These are phyloP conservation scores for Cokeromyces recurvatus DNA, from an alignment of 371 early-diverging fungal genomes.

Conservation along the genomic window DNA sequence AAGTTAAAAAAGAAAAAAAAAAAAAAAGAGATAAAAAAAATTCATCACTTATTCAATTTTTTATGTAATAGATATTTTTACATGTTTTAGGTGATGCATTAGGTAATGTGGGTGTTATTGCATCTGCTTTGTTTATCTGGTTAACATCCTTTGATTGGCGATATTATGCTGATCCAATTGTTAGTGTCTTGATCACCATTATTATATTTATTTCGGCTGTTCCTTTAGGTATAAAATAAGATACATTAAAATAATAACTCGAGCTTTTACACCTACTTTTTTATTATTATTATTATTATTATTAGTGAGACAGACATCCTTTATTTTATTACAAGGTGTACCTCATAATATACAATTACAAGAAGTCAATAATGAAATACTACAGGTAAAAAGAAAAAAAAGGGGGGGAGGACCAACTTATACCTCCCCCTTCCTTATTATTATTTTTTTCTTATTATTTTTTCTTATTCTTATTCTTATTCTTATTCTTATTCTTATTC, in stretches of 20 bases:
- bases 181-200: conserved; percentile 35
- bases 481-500: too few species aligned
- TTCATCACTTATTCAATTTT: too few species aligned
- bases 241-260: too few species aligned
- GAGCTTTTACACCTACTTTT: too few species aligned
- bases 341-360: conserved; percentile 68
- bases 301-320: conserved; percentile 72
- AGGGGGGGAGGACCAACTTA: too few species aligned
- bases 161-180: conserved; percentile 75
- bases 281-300: background rate
- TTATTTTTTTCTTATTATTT: too few species aligned
- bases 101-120: conserved; percentile 90
- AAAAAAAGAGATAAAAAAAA: too few species aligned
- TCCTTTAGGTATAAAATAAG: conserved; percentile 28
- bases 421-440: too few species aligned
- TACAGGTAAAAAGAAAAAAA: conserved; percentile 27
- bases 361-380: conserved; percentile 56
- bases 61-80: conserved; percentile 72
- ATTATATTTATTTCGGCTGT: conserved; percentile 37
- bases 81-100: conserved; percentile 95
- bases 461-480: too few species aligned
- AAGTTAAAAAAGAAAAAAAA: background rate
- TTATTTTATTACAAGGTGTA: conserved; percentile 84
- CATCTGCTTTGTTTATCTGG: conserved; percentile 79
- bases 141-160: conserved; percentile 62